Evolutionary conservation across 2,329 filamentous ascomycete species (phyloP).

Genomic region (Lachnum nothofagi): DNA sequence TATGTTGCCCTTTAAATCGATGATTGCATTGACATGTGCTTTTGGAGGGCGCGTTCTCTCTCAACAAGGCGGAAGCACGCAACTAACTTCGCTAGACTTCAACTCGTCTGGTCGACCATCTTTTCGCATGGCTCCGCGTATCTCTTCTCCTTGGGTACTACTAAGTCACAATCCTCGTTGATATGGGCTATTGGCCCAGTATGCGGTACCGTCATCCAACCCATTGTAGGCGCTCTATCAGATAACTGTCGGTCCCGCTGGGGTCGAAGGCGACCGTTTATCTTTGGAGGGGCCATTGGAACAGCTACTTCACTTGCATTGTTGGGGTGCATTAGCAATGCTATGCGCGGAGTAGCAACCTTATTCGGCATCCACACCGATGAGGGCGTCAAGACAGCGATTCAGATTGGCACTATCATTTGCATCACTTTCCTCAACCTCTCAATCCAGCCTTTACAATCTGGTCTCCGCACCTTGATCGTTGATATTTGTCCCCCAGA

Average conservation of each 20-base stretch:
- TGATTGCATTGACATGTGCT: too few relatives aligned
- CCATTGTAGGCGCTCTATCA: slow-evolving; percentile 49
- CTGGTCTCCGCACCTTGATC: slow-evolving; percentile 31
- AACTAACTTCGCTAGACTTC: too few relatives aligned
- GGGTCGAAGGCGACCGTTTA: slow-evolving; percentile 48
- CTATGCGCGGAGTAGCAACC: slow-evolving; percentile 21
- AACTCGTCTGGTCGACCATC: too few relatives aligned
- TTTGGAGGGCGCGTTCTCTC: too few relatives aligned
- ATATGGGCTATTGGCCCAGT: slow-evolving; percentile 54
- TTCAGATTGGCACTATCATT: slow-evolving; percentile 18
- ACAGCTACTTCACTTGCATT: slow-evolving; percentile 46
- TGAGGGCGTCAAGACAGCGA: not conserved
- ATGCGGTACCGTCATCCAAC: slow-evolving; percentile 48
- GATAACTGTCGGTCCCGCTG: slow-evolving; percentile 40
- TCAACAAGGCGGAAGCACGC: too few relatives aligned
- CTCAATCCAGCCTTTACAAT: slow-evolving; percentile 33
- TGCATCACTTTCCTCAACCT: slow-evolving; percentile 30
- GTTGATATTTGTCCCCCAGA: slow-evolving; percentile 30
- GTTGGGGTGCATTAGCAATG: slow-evolving; percentile 46
- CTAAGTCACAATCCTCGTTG: slow-evolving; percentile 46
- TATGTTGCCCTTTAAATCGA: too few relatives aligned
- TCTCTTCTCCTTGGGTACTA: slow-evolving; percentile 41
- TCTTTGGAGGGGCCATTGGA: slow-evolving; percentile 43
- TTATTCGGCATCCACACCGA: not conserved
- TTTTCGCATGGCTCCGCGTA: too few relatives aligned